phyloP scores from a whole-genome alignment of 83 land plant genomes.

The Picea mariana region DNA sequence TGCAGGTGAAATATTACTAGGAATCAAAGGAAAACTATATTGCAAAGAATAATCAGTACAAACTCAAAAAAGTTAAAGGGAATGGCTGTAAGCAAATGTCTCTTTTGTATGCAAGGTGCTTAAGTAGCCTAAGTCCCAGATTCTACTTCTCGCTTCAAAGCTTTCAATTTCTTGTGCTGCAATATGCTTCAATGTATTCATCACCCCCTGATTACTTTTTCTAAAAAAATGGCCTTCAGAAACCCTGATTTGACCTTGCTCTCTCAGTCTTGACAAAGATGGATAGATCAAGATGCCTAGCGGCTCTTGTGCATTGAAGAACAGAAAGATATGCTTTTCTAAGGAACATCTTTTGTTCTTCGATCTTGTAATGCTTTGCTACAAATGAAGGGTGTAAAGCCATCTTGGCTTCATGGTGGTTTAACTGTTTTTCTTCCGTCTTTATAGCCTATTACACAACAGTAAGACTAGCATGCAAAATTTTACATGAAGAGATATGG shows the following conservation, averaged over 20 bases:
- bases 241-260: not conserved
- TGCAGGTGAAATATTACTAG: not conserved
- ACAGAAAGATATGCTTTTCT: not conserved
- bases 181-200: too few relatives aligned
- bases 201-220: not conserved
- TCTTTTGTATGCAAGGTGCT: too few relatives aligned
- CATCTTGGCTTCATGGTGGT: not conserved
- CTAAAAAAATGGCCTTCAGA: not conserved
- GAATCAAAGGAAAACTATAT: not conserved
- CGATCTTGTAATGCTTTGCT: not conserved
- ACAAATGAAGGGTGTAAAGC: not conserved
- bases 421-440: not conserved
- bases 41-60: not conserved
- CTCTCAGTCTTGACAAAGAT: not conserved
- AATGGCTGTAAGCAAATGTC: not conserved
- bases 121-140: too few relatives aligned
- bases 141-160: too few relatives aligned
- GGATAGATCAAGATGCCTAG: not conserved
- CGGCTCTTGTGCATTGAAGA: not conserved
- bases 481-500: not conserved
- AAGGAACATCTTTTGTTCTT: not conserved
- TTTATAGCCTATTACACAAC: not conserved
- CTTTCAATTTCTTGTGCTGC: too few relatives aligned
- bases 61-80: not conserved
- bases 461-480: too few relatives aligned